A percentile compares a stretch with the other conserved stretches of the same genome.
Conservation (phyloP, 331 rosid genomes). For the Cydonia oblonga region DNA sequence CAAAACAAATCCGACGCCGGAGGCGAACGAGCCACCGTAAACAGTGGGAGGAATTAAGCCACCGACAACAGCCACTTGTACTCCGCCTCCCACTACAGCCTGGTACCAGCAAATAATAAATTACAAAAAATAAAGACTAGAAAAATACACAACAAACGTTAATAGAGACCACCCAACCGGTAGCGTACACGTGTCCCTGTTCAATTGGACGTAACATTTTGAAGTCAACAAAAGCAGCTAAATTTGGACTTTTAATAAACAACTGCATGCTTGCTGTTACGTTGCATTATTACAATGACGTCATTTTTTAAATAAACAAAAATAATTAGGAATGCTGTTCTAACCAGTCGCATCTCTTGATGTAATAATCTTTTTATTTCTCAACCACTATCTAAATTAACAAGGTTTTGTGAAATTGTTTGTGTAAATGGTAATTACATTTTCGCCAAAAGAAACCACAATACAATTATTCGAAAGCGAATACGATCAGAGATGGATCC, state of each 20-base stretch:
- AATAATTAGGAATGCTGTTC: background rate
- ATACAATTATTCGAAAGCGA: no score
- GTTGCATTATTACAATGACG: background rate
- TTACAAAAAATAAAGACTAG: background rate
- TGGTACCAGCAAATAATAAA: background rate
- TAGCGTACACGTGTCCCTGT: background rate
- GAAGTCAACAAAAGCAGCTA: background rate
- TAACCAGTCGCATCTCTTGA: background rate
- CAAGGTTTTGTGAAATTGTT: background rate
- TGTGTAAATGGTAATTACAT: background rate
- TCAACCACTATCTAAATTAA: background rate
- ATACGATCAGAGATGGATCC: no score
- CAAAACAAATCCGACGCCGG: no score
- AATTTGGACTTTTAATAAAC: background rate
- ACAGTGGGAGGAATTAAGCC: no score
- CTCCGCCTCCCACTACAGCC: background rate
- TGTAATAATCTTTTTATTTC: background rate
- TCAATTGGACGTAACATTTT: background rate
- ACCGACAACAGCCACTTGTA: background rate
- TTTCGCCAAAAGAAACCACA: no score
- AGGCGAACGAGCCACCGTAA: no score
- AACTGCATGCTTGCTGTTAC: background rate
- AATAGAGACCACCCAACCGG: constrained; percentile 1
- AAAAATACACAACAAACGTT: background rate
- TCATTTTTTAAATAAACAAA: background rate